Conservation (phyloP, 169 alveolate genomes). For the Plasmodium fragile region DNA sequence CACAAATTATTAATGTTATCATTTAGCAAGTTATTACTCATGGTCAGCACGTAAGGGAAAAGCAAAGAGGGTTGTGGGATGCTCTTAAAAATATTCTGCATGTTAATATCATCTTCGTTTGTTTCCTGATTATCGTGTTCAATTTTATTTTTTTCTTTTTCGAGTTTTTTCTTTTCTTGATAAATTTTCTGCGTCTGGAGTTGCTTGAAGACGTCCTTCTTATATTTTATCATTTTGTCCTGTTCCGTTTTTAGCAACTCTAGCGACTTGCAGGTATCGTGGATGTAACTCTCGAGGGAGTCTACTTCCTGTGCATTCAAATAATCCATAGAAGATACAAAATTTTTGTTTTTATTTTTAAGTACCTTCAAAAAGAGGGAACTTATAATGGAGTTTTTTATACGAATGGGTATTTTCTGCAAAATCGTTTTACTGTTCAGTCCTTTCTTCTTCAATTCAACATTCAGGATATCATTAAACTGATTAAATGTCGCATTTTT, state of each 20-base stretch:
- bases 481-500: conserved; percentile 64
- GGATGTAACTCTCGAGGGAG: conserved; percentile 35
- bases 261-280: conserved; percentile 52
- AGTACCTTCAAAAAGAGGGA: conserved; percentile 65
- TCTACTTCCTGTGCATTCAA: conserved; percentile 43
- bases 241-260: conserved; percentile 61
- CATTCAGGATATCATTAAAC: conserved; percentile 64
- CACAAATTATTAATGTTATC: conserved; percentile 71
- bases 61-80: conserved; percentile 69
- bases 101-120: conserved; percentile 55
- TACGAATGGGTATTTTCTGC: conserved; percentile 51
- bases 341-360: conserved; percentile 69
- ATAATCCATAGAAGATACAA: conserved; percentile 32
- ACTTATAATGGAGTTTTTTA: conserved; percentile 42
- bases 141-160: conserved; percentile 66
- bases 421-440: conserved; percentile 57
- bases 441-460: conserved; percentile 51
- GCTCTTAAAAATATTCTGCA: conserved; percentile 55
- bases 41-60: conserved; percentile 64
- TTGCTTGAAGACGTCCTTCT: conserved; percentile 72
- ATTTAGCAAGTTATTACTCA: conserved; percentile 65
- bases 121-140: conserved; percentile 58
- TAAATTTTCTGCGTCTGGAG: conserved; percentile 69
- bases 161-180: conserved; percentile 66
- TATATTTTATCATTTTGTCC: conserved; percentile 63